phyloP scores from a whole-genome alignment of 108 stramenopile genomes.

The Epithemia pelagica region DNA sequence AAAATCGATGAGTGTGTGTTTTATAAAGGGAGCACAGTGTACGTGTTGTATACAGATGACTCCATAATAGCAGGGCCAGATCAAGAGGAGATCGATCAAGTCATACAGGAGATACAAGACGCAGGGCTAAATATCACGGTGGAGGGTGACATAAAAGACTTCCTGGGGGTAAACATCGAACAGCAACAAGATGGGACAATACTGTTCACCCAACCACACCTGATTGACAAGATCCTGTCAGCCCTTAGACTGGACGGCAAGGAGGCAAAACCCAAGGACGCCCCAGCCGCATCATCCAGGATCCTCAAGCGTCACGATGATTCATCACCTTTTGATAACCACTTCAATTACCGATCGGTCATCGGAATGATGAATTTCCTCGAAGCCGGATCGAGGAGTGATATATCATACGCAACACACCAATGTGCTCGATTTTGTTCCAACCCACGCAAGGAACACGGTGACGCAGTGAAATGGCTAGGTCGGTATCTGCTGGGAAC shows the following conservation, averaged over 20 bases:
- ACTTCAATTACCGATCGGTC: slow-evolving; percentile 23
- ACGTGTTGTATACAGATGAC: slow-evolving; percentile 39
- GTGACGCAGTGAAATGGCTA: slow-evolving; percentile 22
- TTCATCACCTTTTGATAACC: slow-evolving; percentile 11
- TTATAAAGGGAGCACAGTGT: slow-evolving; percentile 29
- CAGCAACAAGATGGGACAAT: slow-evolving; percentile 10
- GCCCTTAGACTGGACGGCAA: slow-evolving; percentile 3
- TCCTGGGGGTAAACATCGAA: slow-evolving; percentile 30
- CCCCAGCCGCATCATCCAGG: slow-evolving; percentile 5
- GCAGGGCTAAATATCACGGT: slow-evolving; percentile 18
- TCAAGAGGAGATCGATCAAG: slow-evolving; percentile 15
- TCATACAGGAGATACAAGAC: slow-evolving; percentile 9
- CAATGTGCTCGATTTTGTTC: slow-evolving; percentile 26
- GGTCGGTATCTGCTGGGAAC: slow-evolving; percentile 25
- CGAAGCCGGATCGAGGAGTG: slow-evolving; percentile 21
- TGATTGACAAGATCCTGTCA: slow-evolving; percentile 24
- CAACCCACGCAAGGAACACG: slow-evolving; percentile 25
- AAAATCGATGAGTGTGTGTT: slow-evolving; percentile 38
- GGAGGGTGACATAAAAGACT: slow-evolving; percentile 24
- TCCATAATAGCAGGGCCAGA: slow-evolving; percentile 24
- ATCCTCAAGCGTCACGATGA: neutral
- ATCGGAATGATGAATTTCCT: slow-evolving; percentile 38
- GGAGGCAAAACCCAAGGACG: neutral
- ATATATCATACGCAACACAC: slow-evolving; percentile 29
- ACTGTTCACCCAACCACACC: slow-evolving; percentile 21